phyloP scores from a whole-genome alignment of 164 flowering plant species.

The Piper longum region DNA sequence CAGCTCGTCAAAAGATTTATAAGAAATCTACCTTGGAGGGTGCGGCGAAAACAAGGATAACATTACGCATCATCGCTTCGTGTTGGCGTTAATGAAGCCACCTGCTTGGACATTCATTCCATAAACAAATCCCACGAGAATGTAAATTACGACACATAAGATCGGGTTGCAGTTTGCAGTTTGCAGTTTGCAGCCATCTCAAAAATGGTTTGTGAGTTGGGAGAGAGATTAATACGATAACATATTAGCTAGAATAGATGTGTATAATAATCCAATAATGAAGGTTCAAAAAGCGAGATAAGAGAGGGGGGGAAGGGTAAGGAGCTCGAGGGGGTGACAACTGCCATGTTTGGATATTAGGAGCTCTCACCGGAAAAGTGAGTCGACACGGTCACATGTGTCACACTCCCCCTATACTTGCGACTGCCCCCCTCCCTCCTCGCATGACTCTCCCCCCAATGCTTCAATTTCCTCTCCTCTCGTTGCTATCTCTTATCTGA shows the following conservation, averaged over 20 bases:
- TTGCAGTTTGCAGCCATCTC: too few relatives aligned
- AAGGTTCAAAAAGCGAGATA: too few relatives aligned
- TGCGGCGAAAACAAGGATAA: not conserved
- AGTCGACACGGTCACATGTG: slow-evolving; percentile 1
- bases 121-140: not conserved
- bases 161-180: too few relatives aligned
- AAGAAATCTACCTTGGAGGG: not conserved
- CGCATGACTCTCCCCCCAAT: not conserved
- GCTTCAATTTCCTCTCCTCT: not conserved
- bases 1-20: slow-evolving; percentile 4
- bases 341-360: not conserved
- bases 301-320: too few relatives aligned
- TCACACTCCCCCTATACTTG: not conserved
- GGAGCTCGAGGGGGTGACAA: not conserved
- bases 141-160: too few relatives aligned
- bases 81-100: slow-evolving; percentile 2
- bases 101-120: not conserved
- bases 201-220: too few relatives aligned
- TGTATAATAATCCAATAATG: too few relatives aligned
- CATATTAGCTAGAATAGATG: too few relatives aligned
- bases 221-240: too few relatives aligned
- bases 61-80: not conserved
- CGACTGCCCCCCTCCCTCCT: not conserved
- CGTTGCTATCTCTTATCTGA: not conserved
- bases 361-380: not conserved